Evolutionary conservation across 257 asterid species (phyloP).

Genomic region (Nicotiana sylvestris): DNA sequence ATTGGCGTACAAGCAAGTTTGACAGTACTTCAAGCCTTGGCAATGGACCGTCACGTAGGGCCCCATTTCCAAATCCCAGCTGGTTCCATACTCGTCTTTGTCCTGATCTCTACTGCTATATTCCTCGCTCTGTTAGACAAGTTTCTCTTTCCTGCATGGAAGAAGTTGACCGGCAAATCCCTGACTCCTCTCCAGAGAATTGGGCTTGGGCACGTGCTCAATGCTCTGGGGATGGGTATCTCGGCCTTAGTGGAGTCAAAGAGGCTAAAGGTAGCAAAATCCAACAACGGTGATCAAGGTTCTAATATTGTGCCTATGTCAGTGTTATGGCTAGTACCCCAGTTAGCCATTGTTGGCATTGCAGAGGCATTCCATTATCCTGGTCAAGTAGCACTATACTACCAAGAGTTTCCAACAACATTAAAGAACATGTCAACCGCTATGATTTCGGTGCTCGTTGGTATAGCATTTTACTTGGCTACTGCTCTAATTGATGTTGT

Average conservation of each 20-base stretch:
- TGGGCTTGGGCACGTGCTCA: conserved; percentile 21
- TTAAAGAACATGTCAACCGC: conserved; percentile 55
- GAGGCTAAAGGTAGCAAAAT: conserved; percentile 30
- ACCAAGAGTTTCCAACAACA: conserved; percentile 53
- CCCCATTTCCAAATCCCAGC: conserved; percentile 23
- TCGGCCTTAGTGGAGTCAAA: conserved; percentile 53
- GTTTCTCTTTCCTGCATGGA: conserved; percentile 12
- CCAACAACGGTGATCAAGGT: conserved; percentile 2
- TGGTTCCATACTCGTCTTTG: conserved; percentile 2
- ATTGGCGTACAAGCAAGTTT: conserved; percentile 13
- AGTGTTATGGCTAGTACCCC: conserved; percentile 54
- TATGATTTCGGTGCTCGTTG: conserved; percentile 43
- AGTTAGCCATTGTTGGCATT: conserved; percentile 28
- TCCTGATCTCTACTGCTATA: conserved; percentile 5
- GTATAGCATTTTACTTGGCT: conserved; percentile 15
- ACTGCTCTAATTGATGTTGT: conserved; percentile 15
- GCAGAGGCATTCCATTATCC: conserved; percentile 66
- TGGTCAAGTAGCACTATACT: conserved; percentile 46
- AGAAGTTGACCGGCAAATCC: neutral
- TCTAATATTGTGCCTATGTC: conserved; percentile 28
- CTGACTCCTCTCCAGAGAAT: conserved; percentile 19
- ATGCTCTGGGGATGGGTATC: conserved; percentile 36
- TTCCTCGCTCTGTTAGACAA: conserved; percentile 5
- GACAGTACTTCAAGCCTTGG: conserved; percentile 22
- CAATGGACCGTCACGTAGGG: conserved; percentile 21